Evolutionary conservation across 2,329 filamentous ascomycete genomes (phyloP).

Genomic region (Phialophora tarda): DNA sequence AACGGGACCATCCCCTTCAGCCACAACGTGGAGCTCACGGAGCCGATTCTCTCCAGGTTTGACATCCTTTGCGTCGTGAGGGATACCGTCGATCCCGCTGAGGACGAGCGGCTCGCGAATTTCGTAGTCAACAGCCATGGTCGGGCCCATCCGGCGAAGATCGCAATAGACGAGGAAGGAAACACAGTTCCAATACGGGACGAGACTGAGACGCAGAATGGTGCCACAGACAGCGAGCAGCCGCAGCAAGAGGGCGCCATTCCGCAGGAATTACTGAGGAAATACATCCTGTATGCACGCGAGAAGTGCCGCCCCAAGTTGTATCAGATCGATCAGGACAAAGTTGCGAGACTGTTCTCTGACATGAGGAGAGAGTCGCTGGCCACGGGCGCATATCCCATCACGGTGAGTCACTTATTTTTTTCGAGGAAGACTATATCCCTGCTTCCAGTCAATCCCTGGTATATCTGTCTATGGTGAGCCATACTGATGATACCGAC

Average conservation of each 20-base stretch:
- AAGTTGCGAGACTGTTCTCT: constrained; percentile 89
- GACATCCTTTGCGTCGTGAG: constrained; percentile 96
- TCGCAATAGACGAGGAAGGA: constrained; percentile 52
- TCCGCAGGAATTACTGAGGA: constrained; percentile 85
- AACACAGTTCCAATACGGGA: constrained; percentile 66
- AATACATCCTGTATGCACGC: constrained; percentile 95
- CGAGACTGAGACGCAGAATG: constrained; percentile 53
- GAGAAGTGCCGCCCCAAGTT: constrained; percentile 90
- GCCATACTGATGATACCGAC: background rate
- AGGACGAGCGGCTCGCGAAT: constrained; percentile 89
- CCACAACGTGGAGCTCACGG: constrained; percentile 93
- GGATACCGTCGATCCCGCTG: constrained; percentile 87
- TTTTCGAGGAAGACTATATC: background rate
- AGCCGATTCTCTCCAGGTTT: constrained; percentile 96
- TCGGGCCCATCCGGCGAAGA: constrained; percentile 75
- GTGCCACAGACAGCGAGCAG: constrained; percentile 46
- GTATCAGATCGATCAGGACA: constrained; percentile 97
- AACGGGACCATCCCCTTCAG: constrained; percentile 96
- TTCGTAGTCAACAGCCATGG: constrained; percentile 96
- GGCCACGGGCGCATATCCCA: constrained; percentile 94
- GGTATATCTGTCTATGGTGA: background rate
- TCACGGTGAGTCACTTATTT: constrained; percentile 72
- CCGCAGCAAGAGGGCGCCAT: constrained; percentile 72
- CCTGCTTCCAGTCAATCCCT: background rate
- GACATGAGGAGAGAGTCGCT: constrained; percentile 94